phyloP scores from a whole-genome alignment of 2,329 filamentous ascomycete species.

The Cryphonectria naterciae region DNA sequence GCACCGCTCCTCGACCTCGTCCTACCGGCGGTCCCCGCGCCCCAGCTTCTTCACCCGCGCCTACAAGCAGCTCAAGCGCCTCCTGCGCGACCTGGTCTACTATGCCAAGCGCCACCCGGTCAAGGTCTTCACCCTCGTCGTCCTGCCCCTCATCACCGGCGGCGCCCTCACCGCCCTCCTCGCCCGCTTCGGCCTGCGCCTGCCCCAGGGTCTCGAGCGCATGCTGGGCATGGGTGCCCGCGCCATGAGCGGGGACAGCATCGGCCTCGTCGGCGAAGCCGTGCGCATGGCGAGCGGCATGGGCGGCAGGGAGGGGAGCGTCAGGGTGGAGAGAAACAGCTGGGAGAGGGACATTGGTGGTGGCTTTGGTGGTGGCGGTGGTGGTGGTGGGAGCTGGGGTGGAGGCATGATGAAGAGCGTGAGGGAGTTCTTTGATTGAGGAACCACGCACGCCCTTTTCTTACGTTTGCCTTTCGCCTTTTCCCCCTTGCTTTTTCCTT shows the following conservation, averaged over 20 bases:
- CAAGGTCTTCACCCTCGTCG: conserved; percentile 84
- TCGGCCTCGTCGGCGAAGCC: conserved; percentile 58
- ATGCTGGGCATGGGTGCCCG: conserved; percentile 59
- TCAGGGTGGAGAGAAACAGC: conserved; percentile 43
- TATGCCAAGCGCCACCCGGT: conserved; percentile 83
- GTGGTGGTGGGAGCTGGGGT: conserved; percentile 31
- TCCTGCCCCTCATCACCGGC: conserved; percentile 85
- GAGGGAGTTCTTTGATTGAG: conserved; percentile 41
- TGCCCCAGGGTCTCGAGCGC: conserved; percentile 68
- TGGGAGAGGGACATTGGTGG: conserved; percentile 41
- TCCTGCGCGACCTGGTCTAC: conserved; percentile 78
- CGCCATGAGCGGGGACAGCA: conserved; percentile 51
- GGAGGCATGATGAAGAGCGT: conserved; percentile 34
- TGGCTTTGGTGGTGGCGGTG: conserved; percentile 34
- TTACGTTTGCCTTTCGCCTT: neutral
- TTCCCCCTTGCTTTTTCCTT: neutral
- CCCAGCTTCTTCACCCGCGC: conserved; percentile 76
- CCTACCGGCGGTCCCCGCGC: conserved; percentile 83
- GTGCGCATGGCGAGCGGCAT: conserved; percentile 54
- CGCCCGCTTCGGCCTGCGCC: conserved; percentile 75
- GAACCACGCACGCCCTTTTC: neutral
- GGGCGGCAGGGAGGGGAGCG: conserved; percentile 32
- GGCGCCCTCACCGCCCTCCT: conserved; percentile 80
- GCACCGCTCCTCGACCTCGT: conserved; percentile 46
- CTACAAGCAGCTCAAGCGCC: conserved; percentile 74